Evolutionary conservation across 768 basidiomycete genomes (phyloP).

Genomic region (Galerina marginata): DNA sequence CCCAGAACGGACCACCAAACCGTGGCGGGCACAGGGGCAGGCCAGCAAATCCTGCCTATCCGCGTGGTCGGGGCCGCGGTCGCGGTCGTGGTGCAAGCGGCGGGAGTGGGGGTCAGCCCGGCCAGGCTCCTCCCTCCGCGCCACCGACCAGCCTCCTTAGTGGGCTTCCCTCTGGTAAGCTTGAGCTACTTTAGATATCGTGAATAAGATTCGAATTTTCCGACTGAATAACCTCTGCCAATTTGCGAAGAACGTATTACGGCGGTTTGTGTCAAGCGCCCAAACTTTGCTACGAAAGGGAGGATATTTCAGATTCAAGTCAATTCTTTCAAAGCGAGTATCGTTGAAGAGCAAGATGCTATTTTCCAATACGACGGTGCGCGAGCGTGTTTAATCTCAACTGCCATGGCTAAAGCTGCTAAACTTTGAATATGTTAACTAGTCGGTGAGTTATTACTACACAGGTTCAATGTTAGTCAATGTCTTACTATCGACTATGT

Average conservation of each 20-base stretch:
- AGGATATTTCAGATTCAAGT: constrained; percentile 30
- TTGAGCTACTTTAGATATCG: neutral
- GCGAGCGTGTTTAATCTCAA: constrained; percentile 24
- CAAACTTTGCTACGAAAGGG: constrained; percentile 38
- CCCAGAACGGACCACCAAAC: too few relatives aligned
- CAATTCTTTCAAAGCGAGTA: constrained; percentile 65
- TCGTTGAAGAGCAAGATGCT: constrained; percentile 52
- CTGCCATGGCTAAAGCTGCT: neutral
- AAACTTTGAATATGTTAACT: neutral
- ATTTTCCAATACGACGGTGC: constrained; percentile 83
- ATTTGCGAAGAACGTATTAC: constrained; percentile 24
- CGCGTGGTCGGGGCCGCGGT: too few relatives aligned
- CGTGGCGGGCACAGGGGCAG: too few relatives aligned
- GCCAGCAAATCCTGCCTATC: too few relatives aligned
- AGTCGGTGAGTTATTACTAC: constrained; percentile 45
- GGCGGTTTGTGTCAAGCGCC: constrained; percentile 40
- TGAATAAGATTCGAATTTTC: constrained; percentile 1
- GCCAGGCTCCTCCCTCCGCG: too few relatives aligned
- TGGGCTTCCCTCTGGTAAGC: constrained; percentile 37
- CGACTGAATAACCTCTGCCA: constrained; percentile 2
- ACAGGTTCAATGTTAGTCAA: neutral
- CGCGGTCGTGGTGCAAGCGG: too few relatives aligned
- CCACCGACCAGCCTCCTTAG: constrained; percentile 20
- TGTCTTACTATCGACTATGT: neutral
- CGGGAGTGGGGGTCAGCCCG: too few relatives aligned